phyloP scores from a whole-genome alignment of 495 filamentous ascomycete species.

The Umbilicaria muhlenbergii region DNA sequence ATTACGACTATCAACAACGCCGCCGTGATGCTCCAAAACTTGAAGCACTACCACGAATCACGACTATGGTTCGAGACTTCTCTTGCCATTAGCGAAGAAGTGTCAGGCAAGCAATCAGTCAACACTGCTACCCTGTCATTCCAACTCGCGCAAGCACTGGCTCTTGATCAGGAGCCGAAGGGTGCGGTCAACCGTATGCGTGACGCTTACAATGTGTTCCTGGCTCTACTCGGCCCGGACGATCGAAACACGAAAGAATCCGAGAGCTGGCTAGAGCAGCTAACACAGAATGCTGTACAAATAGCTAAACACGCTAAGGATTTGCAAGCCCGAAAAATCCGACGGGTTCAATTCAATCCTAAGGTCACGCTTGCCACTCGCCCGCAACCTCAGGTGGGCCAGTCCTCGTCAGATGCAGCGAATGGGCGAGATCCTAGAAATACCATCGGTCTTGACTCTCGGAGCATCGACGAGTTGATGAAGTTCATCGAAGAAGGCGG shows the following conservation, averaged over 20 bases:
- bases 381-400: conserved; percentile 32
- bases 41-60: conserved; percentile 84
- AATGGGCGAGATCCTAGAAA: conserved; percentile 26
- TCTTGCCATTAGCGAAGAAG: conserved; percentile 66
- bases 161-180: conserved; percentile 84
- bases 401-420: conserved; percentile 26
- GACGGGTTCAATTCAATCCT: conserved; percentile 39
- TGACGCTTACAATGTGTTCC: conserved; percentile 92
- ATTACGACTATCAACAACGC: conserved; percentile 99
- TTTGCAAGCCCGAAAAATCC: conserved; percentile 51
- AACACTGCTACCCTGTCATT: conserved; percentile 93
- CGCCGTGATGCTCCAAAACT: conserved; percentile 91
- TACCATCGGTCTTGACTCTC: conserved; percentile 40
- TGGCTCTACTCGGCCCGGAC: conserved; percentile 61
- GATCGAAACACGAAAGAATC: conserved; percentile 94
- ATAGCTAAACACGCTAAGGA: conserved; percentile 88
- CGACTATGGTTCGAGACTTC: conserved; percentile 94
- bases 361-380: conserved; percentile 37
- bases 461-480: conserved; percentile 74
- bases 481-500: conserved; percentile 72
- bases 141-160: conserved; percentile 89
- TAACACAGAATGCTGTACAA: conserved; percentile 85
- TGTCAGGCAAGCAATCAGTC: conserved; percentile 75
- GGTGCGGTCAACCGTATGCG: conserved; percentile 81
- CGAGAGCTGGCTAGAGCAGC: conserved; percentile 86